Base-by-base conservation (phyloP, 1,284 basidiomycete genomes). In the Ustilago shanxiensis region DNA sequence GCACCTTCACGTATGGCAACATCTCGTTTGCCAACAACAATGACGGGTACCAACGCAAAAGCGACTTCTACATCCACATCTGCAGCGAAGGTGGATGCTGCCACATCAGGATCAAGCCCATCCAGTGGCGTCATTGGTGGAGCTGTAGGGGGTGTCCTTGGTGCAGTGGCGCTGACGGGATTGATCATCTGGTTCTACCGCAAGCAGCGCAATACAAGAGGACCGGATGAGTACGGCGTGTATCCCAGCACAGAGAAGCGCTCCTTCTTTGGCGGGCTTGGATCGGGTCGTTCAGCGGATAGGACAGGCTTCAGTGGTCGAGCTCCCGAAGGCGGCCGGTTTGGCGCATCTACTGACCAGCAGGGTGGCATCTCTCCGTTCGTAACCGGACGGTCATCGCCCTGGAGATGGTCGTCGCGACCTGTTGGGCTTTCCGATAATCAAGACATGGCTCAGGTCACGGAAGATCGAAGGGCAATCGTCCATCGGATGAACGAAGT, bases 331-430 rank as follows among this genome's bases (percentile, higher is more conserved):
- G 63, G 29, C 13, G 33, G 44, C 13, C 45, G 57, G 20, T 45
- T 65, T n/a, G 69, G 72, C 2, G 72, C 72, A 1, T 66, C 61
- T 1, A 63, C 62, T 7, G 66, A 69, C 22, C 62, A 62, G 47
- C 72, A 65, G 31, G 72, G 72, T 14, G 72, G 63, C 28, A 75
- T 75, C 33, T 75, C 72, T 20, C 72, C 72, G 2, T 75, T 75
- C 49, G 63, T 66, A 8, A 58, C 63, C 7, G 72, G 72, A 2
- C 58, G 72, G 2, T 57, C 60, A 3, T 66, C 66, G 24, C 66
- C 63, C 6, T 69, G 66, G 63, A 44, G 67, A 22, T 64, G 67
- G 57, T 63, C 63, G 10, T 58, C 63, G 6, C 58, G 66, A 10
- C 35, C 60, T 13, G 53, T 51, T 5, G 45, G 60, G 18, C 51